These are phyloP conservation scores for Cercospora sp. DNA, from an alignment of 2,329 filamentous ascomycete genomes.

Conservation along the genomic window DNA sequence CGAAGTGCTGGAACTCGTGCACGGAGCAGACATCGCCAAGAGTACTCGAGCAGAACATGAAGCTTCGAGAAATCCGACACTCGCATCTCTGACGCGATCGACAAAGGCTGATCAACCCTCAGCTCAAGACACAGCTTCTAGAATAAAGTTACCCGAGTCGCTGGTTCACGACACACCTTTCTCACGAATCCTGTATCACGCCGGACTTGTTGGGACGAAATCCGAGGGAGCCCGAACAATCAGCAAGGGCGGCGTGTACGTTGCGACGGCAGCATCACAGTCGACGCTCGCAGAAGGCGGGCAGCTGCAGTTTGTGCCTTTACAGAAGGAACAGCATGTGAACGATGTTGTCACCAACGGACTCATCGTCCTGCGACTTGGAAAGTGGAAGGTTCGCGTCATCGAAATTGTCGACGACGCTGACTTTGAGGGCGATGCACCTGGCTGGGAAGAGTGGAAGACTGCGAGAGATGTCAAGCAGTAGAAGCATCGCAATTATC, in stretches of 20 bases:
- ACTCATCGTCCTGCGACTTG: slow-evolving; percentile 56
- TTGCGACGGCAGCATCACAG: slow-evolving; percentile 31
- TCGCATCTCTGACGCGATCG: slow-evolving; percentile 23
- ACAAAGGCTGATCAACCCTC: not conserved
- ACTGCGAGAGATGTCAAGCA: not conserved
- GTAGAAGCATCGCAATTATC: not conserved
- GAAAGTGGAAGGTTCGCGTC: slow-evolving; percentile 62
- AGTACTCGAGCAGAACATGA: slow-evolving; percentile 61
- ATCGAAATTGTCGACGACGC: slow-evolving; percentile 57
- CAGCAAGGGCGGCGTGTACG: slow-evolving; percentile 38
- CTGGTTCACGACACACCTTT: slow-evolving; percentile 33
- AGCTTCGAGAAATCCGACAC: slow-evolving; percentile 41
- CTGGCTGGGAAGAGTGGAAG: slow-evolving; percentile 51
- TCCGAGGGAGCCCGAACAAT: slow-evolving; percentile 37
- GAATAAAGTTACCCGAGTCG: slow-evolving; percentile 31
- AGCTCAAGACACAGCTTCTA: slow-evolving; percentile 30
- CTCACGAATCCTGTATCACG: slow-evolving; percentile 36
- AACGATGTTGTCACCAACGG: slow-evolving; percentile 60
- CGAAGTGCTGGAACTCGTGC: slow-evolving; percentile 78
- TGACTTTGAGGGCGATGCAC: slow-evolving; percentile 52
- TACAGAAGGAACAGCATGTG: slow-evolving; percentile 58
- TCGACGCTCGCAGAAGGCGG: slow-evolving; percentile 42
- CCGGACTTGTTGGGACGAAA: slow-evolving; percentile 35
- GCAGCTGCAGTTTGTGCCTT: slow-evolving; percentile 61
- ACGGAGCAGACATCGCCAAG: slow-evolving; percentile 66